Base-by-base conservation (phyloP, 2,329 filamentous ascomycete species). In the Truncatella angustata region DNA sequence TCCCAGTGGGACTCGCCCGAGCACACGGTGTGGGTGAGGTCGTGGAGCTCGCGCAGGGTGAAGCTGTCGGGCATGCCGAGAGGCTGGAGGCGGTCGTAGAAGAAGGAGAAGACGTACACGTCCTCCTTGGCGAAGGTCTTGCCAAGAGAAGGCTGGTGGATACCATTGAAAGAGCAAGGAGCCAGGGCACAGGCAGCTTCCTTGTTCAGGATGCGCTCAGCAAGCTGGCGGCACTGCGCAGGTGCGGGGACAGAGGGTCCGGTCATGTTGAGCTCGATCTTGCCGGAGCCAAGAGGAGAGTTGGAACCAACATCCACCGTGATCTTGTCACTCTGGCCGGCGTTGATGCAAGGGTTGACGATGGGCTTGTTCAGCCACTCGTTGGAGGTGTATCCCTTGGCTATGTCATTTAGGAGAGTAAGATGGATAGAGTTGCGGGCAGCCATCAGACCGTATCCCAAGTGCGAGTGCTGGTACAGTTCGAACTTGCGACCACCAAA, bases 41-140 rank as follows among this genome's bases (percentile, higher is more conserved):
- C 89, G 64, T 92, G 87, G 65, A 99, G 81, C 76, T 99, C 94
- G 46, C 86, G 83, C 30, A 99, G 77, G 1, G 92, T 97, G 73
- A 97, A 99, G 5, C 89, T 92, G 60, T 96, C 91, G n/a, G 95
- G 94, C 91, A 99, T 97, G 60, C 95, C 95, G 10, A 99, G 84
- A 4, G 91, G 90, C 69, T 90, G 83, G 21, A 90, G 95, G 64
- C 95, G 92, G 77, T 99, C 94, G 74, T 88, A 97, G 75, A 99
- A 99, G 81, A 96, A 99, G 26, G 90, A 96, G 73, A 99, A 93
- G 61, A 97, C 91, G 74, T 93, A 99, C 35, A 97, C 84, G 63
- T 97, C 92, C 72, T 97, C 93, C 57, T 81, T 82, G 23, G 90
- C 77, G 65, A 99, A 99, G 0, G 94, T 99, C 79, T 96, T 96